A percentile compares a stretch with the other conserved stretches of the same genome.
These are phyloP conservation scores for Penicillium sp. DNA, from an alignment of 2,329 filamentous ascomycete genomes.

Conservation along the genomic window DNA sequence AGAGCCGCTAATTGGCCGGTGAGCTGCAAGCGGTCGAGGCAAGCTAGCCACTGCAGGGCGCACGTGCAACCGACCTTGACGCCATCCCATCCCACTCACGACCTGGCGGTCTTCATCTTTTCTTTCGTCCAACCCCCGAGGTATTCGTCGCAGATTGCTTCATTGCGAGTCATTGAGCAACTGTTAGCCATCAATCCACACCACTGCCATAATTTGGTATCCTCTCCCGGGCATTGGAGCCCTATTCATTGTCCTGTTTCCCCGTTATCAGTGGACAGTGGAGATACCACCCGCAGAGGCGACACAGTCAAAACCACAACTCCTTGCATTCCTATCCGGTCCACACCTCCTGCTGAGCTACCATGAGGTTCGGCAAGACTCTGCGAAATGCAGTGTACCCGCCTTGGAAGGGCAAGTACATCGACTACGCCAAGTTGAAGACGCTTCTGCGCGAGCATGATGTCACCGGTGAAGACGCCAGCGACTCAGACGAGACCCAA, in stretches of 20 bases:
- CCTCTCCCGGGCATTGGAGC: not conserved
- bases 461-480: conserved; percentile 48
- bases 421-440: conserved; percentile 95
- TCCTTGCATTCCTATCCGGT: conserved; percentile 10
- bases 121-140: not conserved
- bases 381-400: conserved; percentile 76
- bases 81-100: conserved; percentile 5
- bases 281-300: not conserved
- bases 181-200: not conserved
- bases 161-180: not conserved
- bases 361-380: conserved; percentile 92
- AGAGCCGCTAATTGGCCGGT: conserved; percentile 10
- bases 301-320: conserved; percentile 10
- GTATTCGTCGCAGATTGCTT: not conserved
- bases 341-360: conserved; percentile 26
- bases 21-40: not conserved
- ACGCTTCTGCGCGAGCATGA: conserved; percentile 78
- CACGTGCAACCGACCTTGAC: conserved; percentile 14
- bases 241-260: not conserved
- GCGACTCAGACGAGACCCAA: conserved; percentile 57
- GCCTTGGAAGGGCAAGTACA: conserved; percentile 91
- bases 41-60: conserved; percentile 7
- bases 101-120: not conserved
- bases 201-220: not conserved
- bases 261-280: not conserved